Base-by-base conservation (phyloP, 441 rosid genomes). In the Hura crepitans region DNA sequence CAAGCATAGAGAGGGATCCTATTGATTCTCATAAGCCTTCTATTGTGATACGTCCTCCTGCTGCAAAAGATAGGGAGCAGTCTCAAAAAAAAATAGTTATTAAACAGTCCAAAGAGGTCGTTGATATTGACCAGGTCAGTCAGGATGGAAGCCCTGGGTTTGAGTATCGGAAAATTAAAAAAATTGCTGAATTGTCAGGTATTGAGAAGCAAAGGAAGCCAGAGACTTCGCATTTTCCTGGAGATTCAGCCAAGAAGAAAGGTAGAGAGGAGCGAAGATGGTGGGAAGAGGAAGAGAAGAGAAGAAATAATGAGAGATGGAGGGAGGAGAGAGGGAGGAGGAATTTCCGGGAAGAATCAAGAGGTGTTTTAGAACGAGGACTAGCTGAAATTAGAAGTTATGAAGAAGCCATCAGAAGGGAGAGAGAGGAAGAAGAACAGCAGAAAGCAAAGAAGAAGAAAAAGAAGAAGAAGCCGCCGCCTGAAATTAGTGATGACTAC, bases 231-330 rank as follows among this genome's bases (percentile, higher is more conserved):
- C 76, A 57, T 72, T 72, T 82, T 70, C 27, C 72, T 55, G 91
- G 81, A 57, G 86, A 82, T 37, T 80, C 91, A 17, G 51, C 82
- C 54, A 84, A 79, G 81, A 84, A 82, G 82, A 85, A 87, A 72
- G 83, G 79, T 42, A 80, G 83, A 70, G 91, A 86, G 70, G 93
- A 91, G 64, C 84, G 81, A 73, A 86, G 81, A 47, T 81, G 84
- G 88, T 88, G 92, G 96, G 97, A 86, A 77, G 97, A 89, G 77
- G 96, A 86, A 73, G 91, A 85, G 81, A 88, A 80, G 76, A 80
- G 83, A 79, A 86, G 93, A 77, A 83, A 73, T 67, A 60, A 72
- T 1, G 96, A 80, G 74, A 82, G 84, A 76, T 69, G 77, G 46
- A 85, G 77, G 73, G 89, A 85, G 72, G 87, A 81, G 55, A 81